phyloP scores from a whole-genome alignment of 2,329 filamentous ascomycete genomes.

The Curvularia eragrostidis region DNA sequence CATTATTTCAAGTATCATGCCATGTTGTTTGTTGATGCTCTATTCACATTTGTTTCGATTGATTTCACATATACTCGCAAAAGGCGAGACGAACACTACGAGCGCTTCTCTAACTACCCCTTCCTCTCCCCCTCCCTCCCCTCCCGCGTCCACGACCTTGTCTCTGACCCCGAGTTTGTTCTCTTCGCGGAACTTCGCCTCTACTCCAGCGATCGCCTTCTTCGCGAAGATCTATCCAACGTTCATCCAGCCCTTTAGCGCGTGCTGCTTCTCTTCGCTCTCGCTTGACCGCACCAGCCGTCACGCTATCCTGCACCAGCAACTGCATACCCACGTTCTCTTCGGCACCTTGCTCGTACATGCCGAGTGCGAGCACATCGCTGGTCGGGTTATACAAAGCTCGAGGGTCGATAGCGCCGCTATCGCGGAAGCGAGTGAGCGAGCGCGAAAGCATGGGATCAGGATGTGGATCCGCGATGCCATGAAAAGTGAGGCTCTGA shows the following conservation, averaged over 20 bases:
- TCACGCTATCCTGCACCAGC: conserved; percentile 48
- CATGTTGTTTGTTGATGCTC: not conserved
- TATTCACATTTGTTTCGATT: no score
- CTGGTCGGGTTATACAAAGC: conserved; percentile 43
- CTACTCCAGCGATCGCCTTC: conserved; percentile 32
- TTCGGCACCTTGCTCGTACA: conserved; percentile 55
- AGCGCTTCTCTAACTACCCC: not conserved
- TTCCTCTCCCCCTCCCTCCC: not conserved
- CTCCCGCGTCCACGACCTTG: conserved; percentile 16
- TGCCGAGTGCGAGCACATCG: conserved; percentile 52
- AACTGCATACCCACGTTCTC: conserved; percentile 49
- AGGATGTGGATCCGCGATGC: conserved; percentile 52
- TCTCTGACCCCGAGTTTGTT: not conserved
- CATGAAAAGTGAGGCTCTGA: conserved; percentile 54
- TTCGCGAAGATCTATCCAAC: conserved; percentile 48
- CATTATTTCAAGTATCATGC: not conserved
- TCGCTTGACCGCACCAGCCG: conserved; percentile 29
- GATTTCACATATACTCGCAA: not conserved
- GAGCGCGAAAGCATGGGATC: conserved; percentile 49
- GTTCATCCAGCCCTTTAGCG: conserved; percentile 43
- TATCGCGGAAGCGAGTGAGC: conserved; percentile 19
- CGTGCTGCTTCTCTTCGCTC: conserved; percentile 20
- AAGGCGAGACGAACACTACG: not conserved
- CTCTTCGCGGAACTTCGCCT: conserved; percentile 6
- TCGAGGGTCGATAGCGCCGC: conserved; percentile 32